A percentile compares a stretch with the other conserved stretches of the same genome.
These are phyloP conservation scores for Heritiera littoralis DNA, from an alignment of 345 rosid genomes.

Conservation along the genomic window DNA sequence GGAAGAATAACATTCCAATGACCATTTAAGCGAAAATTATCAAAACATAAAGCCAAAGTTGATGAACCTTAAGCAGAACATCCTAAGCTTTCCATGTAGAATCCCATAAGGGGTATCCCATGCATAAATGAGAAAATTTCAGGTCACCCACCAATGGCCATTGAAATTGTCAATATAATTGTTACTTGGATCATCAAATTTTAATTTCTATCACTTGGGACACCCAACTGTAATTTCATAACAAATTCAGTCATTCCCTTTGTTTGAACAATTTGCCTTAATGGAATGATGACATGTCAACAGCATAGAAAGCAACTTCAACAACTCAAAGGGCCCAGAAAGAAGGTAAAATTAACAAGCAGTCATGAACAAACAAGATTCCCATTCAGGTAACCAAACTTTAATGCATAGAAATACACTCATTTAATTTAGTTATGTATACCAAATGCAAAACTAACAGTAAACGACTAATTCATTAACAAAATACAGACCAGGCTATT, in stretches of 20 bases:
- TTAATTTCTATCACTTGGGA: neutral
- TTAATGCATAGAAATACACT: neutral
- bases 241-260: neutral
- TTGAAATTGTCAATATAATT: neutral
- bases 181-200: neutral
- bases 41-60: neutral
- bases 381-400: neutral
- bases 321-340: neutral
- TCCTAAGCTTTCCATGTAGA: neutral
- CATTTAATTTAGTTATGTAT: neutral
- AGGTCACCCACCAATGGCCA: neutral
- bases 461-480: neutral
- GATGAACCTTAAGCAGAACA: conserved; percentile 1
- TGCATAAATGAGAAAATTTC: neutral
- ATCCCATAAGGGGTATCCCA: neutral
- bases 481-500: neutral
- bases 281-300: neutral
- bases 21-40: neutral
- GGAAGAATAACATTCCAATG: neutral
- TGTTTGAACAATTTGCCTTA: neutral
- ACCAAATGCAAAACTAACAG: neutral
- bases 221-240: neutral
- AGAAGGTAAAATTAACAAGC: too few relatives aligned
- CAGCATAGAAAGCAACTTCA: neutral
- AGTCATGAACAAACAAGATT: neutral